Conservation (phyloP, 305 asterid genomes). For the Galium porrigens region DNA sequence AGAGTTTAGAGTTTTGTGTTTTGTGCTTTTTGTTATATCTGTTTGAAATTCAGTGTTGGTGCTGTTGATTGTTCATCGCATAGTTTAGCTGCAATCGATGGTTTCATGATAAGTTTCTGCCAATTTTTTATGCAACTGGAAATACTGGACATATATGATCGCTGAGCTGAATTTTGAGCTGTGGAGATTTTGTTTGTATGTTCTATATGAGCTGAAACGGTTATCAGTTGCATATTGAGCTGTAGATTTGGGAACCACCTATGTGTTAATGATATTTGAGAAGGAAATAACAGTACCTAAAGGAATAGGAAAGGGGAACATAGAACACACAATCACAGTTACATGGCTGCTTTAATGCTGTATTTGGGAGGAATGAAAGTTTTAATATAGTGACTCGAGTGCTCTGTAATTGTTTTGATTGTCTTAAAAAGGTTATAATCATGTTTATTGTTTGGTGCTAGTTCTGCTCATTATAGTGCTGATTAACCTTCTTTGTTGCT, state of each 20-base stretch:
- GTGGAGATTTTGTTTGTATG: not conserved
- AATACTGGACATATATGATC: not conserved
- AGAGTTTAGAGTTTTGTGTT: not conserved
- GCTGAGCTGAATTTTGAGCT: constrained; percentile 1
- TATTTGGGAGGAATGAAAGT: not conserved
- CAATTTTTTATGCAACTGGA: not conserved
- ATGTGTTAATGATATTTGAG: not conserved
- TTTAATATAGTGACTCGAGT: not conserved
- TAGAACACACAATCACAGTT: not conserved
- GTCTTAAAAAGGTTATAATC: not conserved
- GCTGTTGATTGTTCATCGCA: not conserved
- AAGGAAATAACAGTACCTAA: not conserved
- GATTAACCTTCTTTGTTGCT: not conserved
- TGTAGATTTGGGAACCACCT: not conserved
- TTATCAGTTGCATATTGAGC: not conserved
- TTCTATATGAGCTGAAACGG: not conserved
- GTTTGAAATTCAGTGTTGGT: not conserved
- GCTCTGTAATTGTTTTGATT: not conserved
- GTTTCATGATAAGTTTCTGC: not conserved
- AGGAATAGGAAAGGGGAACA: not conserved
- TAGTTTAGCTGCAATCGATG: not conserved
- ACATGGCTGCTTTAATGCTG: not conserved
- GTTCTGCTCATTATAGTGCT: not conserved
- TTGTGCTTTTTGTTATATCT: not conserved
- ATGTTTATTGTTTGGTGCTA: not conserved